Evolutionary conservation across 192 early-diverging fungal genomes (phyloP).

Genomic region (Thamnidium elegans): DNA sequence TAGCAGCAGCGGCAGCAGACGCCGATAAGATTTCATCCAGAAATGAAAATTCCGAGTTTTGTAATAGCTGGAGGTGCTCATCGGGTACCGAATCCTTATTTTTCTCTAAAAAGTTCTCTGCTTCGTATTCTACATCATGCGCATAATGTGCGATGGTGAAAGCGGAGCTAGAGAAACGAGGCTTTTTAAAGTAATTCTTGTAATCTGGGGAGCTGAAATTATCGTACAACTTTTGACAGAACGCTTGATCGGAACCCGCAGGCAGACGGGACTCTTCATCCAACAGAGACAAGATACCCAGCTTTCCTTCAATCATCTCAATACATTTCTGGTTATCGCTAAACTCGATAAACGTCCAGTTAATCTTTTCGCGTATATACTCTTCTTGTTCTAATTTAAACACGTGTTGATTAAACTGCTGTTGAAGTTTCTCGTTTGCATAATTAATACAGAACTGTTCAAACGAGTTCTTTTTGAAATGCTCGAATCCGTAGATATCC

Average conservation of each 20-base stretch:
- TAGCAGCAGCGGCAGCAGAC: constrained; percentile 34
- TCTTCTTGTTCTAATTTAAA: constrained; percentile 99
- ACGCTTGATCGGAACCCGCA: constrained; percentile 79
- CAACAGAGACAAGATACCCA: constrained; percentile 90
- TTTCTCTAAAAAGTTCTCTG: constrained; percentile 98
- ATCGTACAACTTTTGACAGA: constrained; percentile 88
- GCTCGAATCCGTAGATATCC: constrained; percentile 99
- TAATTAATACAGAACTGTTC: constrained; percentile 99
- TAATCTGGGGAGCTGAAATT: constrained; percentile 64
- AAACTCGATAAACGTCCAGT: constrained; percentile 99
- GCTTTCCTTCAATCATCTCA: constrained; percentile 93
- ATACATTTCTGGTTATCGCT: constrained; percentile 99
- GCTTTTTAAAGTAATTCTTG: constrained; percentile 85
- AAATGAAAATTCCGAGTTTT: constrained; percentile 73
- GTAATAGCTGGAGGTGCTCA: constrained; percentile 80
- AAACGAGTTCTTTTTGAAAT: constrained; percentile 99
- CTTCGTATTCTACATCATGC: constrained; percentile 89
- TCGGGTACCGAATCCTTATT: constrained; percentile 99
- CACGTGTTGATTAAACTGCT: constrained; percentile 97
- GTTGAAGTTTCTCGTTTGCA: constrained; percentile 98
- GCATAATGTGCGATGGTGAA: constrained; percentile 98
- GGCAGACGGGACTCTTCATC: constrained; percentile 88
- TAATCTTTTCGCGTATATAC: constrained; percentile 93
- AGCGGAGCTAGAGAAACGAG: constrained; percentile 79
- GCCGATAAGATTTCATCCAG: constrained; percentile 75